phyloP scores from a whole-genome alignment of 1,139 yeast species.

The Debaryomyces robertsiae region DNA sequence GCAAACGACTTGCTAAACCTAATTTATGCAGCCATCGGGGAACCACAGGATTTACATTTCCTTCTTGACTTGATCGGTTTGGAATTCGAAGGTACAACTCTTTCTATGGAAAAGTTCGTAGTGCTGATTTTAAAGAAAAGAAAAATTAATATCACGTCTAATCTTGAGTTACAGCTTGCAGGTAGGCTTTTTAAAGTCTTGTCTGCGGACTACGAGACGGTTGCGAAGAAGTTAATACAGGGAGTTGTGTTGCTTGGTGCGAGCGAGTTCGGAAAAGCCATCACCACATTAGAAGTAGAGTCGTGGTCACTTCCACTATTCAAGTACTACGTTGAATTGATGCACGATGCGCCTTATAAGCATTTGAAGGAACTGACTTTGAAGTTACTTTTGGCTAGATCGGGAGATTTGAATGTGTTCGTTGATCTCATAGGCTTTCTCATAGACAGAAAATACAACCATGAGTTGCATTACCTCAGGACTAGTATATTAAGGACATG shows the following conservation, averaged over 20 bases:
- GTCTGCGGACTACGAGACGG: conserved; percentile 24
- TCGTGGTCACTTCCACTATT: conserved; percentile 35
- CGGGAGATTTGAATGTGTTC: conserved; percentile 20
- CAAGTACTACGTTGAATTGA: conserved; percentile 33
- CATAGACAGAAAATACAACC: conserved; percentile 24
- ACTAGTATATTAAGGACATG: conserved; percentile 20
- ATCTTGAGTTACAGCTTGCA: conserved; percentile 26
- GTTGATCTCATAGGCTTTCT: conserved; percentile 25
- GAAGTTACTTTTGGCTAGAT: conserved; percentile 21
- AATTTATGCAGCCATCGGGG: conserved; percentile 27
- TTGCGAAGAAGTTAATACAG: conserved; percentile 39
- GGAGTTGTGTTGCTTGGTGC: conserved; percentile 30
- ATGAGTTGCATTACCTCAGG: conserved; percentile 24
- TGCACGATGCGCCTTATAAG: conserved; percentile 39
- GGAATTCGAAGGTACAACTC: conserved; percentile 10
- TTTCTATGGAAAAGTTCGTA: conserved; percentile 20
- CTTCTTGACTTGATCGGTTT: conserved; percentile 21
- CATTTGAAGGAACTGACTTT: conserved; percentile 28
- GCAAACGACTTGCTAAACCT: conserved; percentile 25
- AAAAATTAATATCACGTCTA: conserved; percentile 18
- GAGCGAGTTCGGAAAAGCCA: conserved; percentile 28
- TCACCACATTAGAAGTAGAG: conserved; percentile 24
- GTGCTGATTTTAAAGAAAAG: conserved; percentile 23
- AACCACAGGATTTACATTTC: conserved; percentile 23
- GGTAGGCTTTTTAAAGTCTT: conserved; percentile 30